Base-by-base conservation (phyloP, 2,329 filamentous ascomycete genomes). In the Exophiala viscosa region DNA sequence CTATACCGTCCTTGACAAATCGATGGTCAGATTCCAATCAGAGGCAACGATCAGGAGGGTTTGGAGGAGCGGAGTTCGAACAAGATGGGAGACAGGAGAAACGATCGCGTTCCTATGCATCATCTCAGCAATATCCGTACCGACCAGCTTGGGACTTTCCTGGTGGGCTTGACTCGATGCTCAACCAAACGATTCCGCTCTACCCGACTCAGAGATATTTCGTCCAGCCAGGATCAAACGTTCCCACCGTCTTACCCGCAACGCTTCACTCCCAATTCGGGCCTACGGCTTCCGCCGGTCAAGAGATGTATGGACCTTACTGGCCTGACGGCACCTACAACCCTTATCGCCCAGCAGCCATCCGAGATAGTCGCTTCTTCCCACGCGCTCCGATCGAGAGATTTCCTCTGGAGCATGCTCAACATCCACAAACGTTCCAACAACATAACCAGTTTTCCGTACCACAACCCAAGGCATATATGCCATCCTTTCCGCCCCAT, bases 311-410 rank as follows among this genome's bases (percentile, higher is more conserved):
- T 66, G 81, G 81, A 0, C 80, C 80, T 23, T 84, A 84, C 62
- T 84, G 80, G 80, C 80, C 81, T 15, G 78, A 84, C 70, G 81
- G 81, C n/a, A 79, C 75, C 7, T 82, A 76, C 60, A 77, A 79
- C 34, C 79, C 81, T 10, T 84, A 84, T 65, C 74, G 80, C 53
- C 80, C 81, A 10, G 78, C 80, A 33, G 78, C 80, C 5, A 69
- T 80, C 53, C 73, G 78, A 54, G 79, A 83, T 65, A 73, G 77
- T 41, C 73, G 77, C 15, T 77, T 69, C 48, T 66, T 67, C 40
- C 58, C 64, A 33, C 44, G 46, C 9, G 54, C 48, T 23, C 51
- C 57, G 4, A 45, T 51, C 4, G 54, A 59, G 35, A 45, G 50
- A 43, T 59, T 60, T 42, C 58, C 58, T 31, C 23, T 56, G 9